phyloP scores from a whole-genome alignment of 164 flowering plant species.

The Umbilicus rupestris region DNA sequence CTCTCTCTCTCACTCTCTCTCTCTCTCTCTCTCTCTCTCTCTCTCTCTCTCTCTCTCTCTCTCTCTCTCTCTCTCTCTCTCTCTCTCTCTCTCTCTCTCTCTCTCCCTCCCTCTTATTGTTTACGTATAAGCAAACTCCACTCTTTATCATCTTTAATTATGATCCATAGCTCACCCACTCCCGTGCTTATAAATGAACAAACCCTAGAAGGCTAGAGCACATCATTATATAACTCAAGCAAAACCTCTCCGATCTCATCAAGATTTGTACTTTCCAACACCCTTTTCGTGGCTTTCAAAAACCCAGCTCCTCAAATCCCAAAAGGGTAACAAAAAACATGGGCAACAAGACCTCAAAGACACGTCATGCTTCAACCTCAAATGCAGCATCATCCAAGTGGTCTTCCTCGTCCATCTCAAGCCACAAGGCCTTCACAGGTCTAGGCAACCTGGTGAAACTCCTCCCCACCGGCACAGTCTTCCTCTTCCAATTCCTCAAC shows the following conservation, averaged over 20 bases:
- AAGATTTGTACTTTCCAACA: slow-evolving; percentile 3
- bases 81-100: neutral
- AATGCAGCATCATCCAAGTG: neutral
- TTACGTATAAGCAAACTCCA: slow-evolving; percentile 7
- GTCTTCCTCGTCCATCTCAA: slow-evolving; percentile 9
- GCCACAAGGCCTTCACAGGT: slow-evolving; percentile 31
- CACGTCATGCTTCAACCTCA: neutral
- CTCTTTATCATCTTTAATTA: neutral
- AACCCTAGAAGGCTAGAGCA: neutral
- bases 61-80: neutral
- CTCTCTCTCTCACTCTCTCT: neutral
- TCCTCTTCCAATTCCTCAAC: slow-evolving; percentile 63
- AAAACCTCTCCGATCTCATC: neutral
- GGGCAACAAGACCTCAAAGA: neutral
- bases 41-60: neutral
- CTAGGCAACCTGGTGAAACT: slow-evolving; percentile 60
- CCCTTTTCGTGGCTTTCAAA: neutral
- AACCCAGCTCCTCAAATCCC: neutral
- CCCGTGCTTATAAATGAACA: neutral
- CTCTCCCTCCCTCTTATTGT: neutral
- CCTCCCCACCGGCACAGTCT: slow-evolving; percentile 86
- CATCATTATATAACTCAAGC: neutral
- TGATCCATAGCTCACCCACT: neutral
- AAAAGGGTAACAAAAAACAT: neutral
- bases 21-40: neutral